phyloP scores from a whole-genome alignment of 1,284 basidiomycete genomes.

The Grifola frondosa region DNA sequence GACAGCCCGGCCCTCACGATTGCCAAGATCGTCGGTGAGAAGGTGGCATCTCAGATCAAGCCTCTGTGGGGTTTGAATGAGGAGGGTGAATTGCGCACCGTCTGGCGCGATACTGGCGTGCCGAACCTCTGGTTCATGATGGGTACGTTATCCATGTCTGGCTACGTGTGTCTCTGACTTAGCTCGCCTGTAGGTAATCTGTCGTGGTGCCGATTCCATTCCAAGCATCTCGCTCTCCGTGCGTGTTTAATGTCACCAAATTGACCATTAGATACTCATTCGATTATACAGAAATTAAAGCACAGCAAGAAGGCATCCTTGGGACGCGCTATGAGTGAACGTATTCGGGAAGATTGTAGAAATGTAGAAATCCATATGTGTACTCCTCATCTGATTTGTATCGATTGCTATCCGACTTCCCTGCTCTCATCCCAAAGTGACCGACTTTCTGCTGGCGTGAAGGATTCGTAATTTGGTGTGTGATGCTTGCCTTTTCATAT shows the following conservation, averaged over 20 bases:
- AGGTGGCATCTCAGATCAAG: constrained; percentile 44
- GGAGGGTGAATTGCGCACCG: constrained; percentile 25
- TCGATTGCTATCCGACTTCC: too few relatives aligned
- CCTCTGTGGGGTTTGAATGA: constrained; percentile 47
- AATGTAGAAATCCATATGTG: too few relatives aligned
- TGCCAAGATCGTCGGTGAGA: constrained; percentile 45
- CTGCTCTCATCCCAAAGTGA: too few relatives aligned
- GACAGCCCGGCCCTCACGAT: constrained; percentile 41
- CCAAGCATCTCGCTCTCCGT: constrained; percentile 41
- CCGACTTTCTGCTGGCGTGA: too few relatives aligned
- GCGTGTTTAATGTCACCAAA: constrained; percentile 18
- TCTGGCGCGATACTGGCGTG: constrained; percentile 29
- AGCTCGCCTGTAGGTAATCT: constrained; percentile 29
- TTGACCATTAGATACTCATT: neutral
- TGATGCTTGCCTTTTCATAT: too few relatives aligned
- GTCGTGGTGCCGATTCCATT: constrained; percentile 37
- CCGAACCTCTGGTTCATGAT: constrained; percentile 31
- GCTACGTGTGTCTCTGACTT: neutral
- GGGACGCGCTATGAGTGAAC: too few relatives aligned
- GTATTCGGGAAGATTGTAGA: too few relatives aligned
- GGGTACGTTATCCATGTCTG: constrained; percentile 13
- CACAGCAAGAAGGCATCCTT: too few relatives aligned
- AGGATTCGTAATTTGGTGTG: too few relatives aligned
- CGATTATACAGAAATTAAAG: constrained; percentile 22
- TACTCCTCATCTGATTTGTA: too few relatives aligned